Percentiles rank a stretch among this genome's conserved stretches.
These are phyloP conservation scores for Hemileccinum impolitum DNA, from an alignment of 768 basidiomycete genomes.

Conservation along the genomic window DNA sequence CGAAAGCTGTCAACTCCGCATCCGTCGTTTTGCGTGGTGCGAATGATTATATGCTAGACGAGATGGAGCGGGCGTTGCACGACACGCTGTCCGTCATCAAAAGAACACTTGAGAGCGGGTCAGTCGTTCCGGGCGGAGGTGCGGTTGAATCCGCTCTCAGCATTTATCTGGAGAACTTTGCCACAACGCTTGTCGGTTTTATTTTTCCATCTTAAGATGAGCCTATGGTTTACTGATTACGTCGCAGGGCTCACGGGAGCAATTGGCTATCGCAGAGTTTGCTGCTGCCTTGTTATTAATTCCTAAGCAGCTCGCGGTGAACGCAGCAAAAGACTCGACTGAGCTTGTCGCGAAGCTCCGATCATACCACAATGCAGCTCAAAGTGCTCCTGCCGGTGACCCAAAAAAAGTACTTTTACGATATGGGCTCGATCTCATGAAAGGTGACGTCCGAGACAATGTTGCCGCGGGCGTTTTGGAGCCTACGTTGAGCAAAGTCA, in stretches of 20 bases:
- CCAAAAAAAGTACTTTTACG: constrained; percentile 87
- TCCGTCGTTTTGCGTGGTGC: constrained; percentile 95
- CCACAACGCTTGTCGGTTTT: constrained; percentile 82
- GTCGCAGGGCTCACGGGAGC: constrained; percentile 90
- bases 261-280: constrained; percentile 99
- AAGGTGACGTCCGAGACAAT: constrained; percentile 95
- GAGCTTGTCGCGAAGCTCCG: constrained; percentile 96
- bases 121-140: constrained; percentile 95
- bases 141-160: constrained; percentile 96
- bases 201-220: neutral
- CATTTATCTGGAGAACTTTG: constrained; percentile 98
- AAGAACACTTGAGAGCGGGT: constrained; percentile 92
- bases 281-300: constrained; percentile 89
- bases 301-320: constrained; percentile 94
- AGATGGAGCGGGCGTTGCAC: constrained; percentile 97
- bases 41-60: constrained; percentile 98
- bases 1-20: constrained; percentile 90
- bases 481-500: constrained; percentile 96
- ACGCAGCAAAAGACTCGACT: constrained; percentile 98
- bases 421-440: constrained; percentile 92
- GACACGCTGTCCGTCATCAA: constrained; percentile 95
- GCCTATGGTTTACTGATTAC: neutral
- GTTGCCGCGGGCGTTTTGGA: constrained; percentile 90
- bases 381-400: constrained; percentile 86
- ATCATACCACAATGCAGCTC: constrained; percentile 95